phyloP scores from a whole-genome alignment of 345 rosid species.

The Physaria fendleri region DNA sequence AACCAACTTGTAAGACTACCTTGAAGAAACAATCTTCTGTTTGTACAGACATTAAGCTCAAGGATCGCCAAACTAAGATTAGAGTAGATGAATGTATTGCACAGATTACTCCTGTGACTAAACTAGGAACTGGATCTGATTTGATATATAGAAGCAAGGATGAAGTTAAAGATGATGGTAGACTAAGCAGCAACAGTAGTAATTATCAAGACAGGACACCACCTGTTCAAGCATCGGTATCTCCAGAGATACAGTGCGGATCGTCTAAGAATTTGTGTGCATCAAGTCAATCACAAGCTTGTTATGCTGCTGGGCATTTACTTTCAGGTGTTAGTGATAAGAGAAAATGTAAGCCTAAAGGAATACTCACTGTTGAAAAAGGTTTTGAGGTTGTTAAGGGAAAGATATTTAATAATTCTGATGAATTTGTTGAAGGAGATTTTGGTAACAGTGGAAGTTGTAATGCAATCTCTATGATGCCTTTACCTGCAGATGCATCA shows the following conservation, averaged over 20 bases:
- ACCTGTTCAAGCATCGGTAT: conserved; percentile 76
- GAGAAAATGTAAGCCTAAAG: conserved; percentile 93
- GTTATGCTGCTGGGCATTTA: conserved; percentile 82
- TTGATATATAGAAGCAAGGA: conserved; percentile 16
- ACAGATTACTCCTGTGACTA: conserved; percentile 47
- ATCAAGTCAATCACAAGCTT: conserved; percentile 38
- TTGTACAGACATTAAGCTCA: conserved; percentile 22
- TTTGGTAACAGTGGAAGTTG: conserved; percentile 2
- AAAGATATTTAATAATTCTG: conserved; percentile 31
- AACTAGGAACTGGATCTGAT: conserved; percentile 32
- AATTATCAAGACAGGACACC: conserved; percentile 50
- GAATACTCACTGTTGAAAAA: conserved; percentile 54
- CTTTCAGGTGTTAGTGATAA: conserved; percentile 73
- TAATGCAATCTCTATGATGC: conserved; percentile 25
- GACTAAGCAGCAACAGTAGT: conserved; percentile 19
- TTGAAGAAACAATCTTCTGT: conserved; percentile 30
- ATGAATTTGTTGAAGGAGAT: conserved; percentile 21
- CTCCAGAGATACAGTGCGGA: conserved; percentile 83
- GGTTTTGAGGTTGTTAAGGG: conserved; percentile 27
- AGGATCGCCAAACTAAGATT: conserved; percentile 15
- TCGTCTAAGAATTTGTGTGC: conserved; percentile 29
- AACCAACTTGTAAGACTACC: conserved; percentile 18
- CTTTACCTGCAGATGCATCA: conserved; percentile 70
- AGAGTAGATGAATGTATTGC: conserved; percentile 25
- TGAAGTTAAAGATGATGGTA: conserved; percentile 31